Evolutionary conservation across 257 asterid genomes (phyloP).

Genomic region (Jacaranda copaia): DNA sequence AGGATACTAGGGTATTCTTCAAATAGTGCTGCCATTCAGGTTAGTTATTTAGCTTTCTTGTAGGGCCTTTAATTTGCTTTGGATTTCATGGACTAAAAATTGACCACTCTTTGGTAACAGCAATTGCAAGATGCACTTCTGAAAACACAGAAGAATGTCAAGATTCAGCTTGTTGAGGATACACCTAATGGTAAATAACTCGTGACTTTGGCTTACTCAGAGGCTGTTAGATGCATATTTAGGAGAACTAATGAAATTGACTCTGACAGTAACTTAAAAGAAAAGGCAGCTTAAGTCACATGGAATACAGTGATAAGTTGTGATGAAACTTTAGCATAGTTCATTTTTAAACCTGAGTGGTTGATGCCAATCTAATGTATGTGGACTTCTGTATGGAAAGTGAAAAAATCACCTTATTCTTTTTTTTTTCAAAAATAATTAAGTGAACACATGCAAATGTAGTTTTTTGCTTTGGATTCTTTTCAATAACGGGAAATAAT

Average conservation of each 20-base stretch:
- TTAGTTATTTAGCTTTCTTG: slow-evolving; percentile 8
- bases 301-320: not conserved
- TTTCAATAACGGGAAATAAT: slow-evolving; percentile 10
- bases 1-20: slow-evolving; percentile 56
- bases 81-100: slow-evolving; percentile 1
- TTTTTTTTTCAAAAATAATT: not conserved
- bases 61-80: not conserved
- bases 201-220: not conserved
- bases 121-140: slow-evolving; percentile 73
- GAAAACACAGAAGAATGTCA: slow-evolving; percentile 82
- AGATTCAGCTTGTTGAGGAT: slow-evolving; percentile 72
- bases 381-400: too few species aligned
- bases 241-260: not conserved
- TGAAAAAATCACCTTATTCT: not conserved
- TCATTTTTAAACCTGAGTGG: not conserved
- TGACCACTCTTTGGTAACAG: slow-evolving; percentile 43
- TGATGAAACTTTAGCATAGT: not conserved
- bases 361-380: too few species aligned
- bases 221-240: not conserved
- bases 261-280: not conserved
- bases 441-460: not conserved
- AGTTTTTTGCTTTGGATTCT: not conserved
- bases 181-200: slow-evolving; percentile 56
- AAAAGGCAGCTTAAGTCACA: not conserved
- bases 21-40: slow-evolving; percentile 64